Evolutionary conservation across 352 stramenopile genomes (phyloP), one percentile per base, ranked within the genome.

Genomic region (Phytophthora lateralis): DNA sequence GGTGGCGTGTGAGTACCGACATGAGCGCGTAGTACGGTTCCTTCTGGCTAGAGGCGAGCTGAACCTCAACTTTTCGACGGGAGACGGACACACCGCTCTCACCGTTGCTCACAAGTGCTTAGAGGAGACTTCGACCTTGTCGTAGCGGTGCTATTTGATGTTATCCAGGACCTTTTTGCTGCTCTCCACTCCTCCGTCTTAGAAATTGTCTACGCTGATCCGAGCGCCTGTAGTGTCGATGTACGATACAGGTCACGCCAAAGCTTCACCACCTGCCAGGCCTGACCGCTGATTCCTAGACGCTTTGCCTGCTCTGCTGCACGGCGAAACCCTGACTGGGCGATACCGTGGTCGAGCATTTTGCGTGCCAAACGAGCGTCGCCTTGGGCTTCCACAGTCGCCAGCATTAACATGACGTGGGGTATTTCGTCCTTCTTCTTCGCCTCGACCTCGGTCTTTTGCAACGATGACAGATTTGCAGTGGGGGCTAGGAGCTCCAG

Each of bases 241-340:
- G 51, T 77, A 15, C 82, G 73, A 48, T 88, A 84, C 2, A 91
- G 74, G 1, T 74, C 65, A 7, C 74, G 75, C 82, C 82, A 91
- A 26, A 81, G 71, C 44, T 88, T 85, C 30, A 87, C 57, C 12
- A 85, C 44, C 6, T 67, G 61, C 79, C 79, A 89, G 6, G 67
- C 43, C 38, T 83, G 69, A 0, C 45, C 53, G 17, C 20, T 55
- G 1, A 78, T 72, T 9, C 61, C 62, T n/a, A 86, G 57, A 10
- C 80, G 79, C 37, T 66, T 58, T 2, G 73, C 73, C 27, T 86
- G 75, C n/a, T 84, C 70, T 3, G 76, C 47, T 7, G 77, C 66
- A 32, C 77, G 72, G 20, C 70, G 61, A 37, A 86, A 71, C 0
- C 77, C 73, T 8, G 66, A 60, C 9, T 64, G 61, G 1, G 68